Conservation (phyloP, 2,329 filamentous ascomycete genomes). For the Aurifilum marmelostoma region DNA sequence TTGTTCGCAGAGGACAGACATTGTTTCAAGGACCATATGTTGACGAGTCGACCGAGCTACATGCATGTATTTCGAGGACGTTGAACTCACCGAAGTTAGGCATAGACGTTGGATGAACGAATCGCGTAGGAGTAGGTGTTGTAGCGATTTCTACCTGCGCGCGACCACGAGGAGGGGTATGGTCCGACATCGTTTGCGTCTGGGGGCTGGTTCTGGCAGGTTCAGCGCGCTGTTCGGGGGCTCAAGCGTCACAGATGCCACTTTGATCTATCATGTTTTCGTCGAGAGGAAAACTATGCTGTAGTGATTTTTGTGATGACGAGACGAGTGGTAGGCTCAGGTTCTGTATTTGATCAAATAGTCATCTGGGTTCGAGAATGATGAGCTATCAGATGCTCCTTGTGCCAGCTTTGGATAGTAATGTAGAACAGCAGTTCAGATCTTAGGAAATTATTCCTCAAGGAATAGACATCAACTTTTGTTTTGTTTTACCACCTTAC, state of each 20-base stretch:
- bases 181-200: background rate
- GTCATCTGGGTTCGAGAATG: background rate
- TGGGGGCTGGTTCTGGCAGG: background rate
- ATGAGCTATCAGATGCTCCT: background rate
- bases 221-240: background rate
- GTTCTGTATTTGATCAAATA: background rate
- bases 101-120: background rate
- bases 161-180: background rate
- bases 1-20: background rate
- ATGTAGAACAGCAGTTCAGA: too few relatives aligned
- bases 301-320: background rate
- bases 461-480: too few relatives aligned
- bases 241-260: background rate
- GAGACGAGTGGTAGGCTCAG: background rate
- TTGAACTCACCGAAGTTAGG: background rate
- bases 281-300: too few relatives aligned
- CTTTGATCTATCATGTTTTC: background rate
- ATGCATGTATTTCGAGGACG: background rate
- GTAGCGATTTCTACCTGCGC: background rate
- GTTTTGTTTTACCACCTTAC: too few relatives aligned
- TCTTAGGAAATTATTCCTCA: too few relatives aligned
- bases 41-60: background rate
- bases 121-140: background rate
- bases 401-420: too few relatives aligned
- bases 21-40: background rate